Evolutionary conservation across 345 rosid species (phyloP).

Genomic region (Mangifera indica): DNA sequence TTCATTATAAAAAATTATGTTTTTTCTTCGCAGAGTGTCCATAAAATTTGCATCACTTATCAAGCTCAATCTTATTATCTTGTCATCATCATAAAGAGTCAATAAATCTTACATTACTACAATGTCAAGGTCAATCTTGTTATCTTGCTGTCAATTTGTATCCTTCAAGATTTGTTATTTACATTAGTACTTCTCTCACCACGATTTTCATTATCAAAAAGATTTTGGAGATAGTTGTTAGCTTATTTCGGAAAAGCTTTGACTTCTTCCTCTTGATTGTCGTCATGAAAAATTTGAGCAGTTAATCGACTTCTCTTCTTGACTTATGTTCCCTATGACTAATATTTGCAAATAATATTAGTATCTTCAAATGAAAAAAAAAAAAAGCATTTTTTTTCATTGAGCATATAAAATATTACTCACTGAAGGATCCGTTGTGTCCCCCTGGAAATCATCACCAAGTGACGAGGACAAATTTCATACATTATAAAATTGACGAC

Average conservation of each 20-base stretch:
- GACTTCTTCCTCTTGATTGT: neutral
- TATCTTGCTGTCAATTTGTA: too few relatives aligned
- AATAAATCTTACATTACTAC: too few relatives aligned
- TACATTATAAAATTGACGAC: slow-evolving; percentile 6
- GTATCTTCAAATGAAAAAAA: too few relatives aligned
- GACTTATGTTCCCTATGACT: neutral
- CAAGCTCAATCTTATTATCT: too few relatives aligned
- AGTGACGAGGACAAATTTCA: neutral
- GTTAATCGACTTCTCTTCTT: neutral
- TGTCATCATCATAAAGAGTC: too few relatives aligned
- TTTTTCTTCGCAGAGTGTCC: too few relatives aligned
- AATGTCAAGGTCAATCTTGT: too few relatives aligned
- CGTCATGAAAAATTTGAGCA: neutral
- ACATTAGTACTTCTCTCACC: too few relatives aligned
- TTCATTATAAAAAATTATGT: too few relatives aligned
- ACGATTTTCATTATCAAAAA: neutral
- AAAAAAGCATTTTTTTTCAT: too few relatives aligned
- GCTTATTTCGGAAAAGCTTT: neutral
- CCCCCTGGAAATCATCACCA: neutral
- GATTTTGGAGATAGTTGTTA: neutral
- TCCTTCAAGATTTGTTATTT: too few relatives aligned
- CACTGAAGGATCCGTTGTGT: neutral
- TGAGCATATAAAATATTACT: neutral
- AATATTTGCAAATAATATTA: neutral
- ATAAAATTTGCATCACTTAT: too few relatives aligned